Evolutionary conservation across 73 alveolate genomes (phyloP), one percentile per base, ranked within the genome.

Genomic region (Paraurostyla sp.): DNA sequence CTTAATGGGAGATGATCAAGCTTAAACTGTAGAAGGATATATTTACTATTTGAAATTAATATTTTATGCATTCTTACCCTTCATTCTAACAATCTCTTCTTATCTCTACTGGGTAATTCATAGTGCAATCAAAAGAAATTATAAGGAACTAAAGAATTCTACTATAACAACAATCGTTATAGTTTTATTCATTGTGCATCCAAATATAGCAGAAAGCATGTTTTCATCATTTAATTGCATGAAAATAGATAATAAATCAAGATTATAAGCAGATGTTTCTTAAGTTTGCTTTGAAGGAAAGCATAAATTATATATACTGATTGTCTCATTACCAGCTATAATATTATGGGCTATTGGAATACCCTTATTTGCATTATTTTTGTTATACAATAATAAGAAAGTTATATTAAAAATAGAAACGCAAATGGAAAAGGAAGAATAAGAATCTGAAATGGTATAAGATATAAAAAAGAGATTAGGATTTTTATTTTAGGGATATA

Each of bases 141-240:
- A 52, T 71, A 87, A 87, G 83, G 23, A 11, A 11, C 20, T 68
- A 0, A 73, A 71, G n/a, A 54, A 32, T 33, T 76, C 80, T 22
- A 57, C 73, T 22, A 35, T 45, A 13, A 4, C 91, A 11, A 86
- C 96, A 6, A 11, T 54, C 30, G 80, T 86, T 7, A 81, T 90
- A 25, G 30, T 90, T 45, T 57, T 85, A 57, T 90, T 90, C 92
- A 49, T 85, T 0, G 51, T 90, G 32, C 93, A 90, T 51, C 96
- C 96, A 3, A 85, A 65, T 57, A 50, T 90, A 48, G 59, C 71
- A 27, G 48, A 87, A 80, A 16, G 48, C 50, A 83, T 87, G 90
- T 86, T 90, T 58, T 15, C 82, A 0, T 32, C 82, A 1, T 81
- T 84, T 29, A 60, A 51, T 45, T 89, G 95, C 76, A 83, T 23